phyloP scores from a whole-genome alignment of 257 asterid species.

The Ilex asprella region DNA sequence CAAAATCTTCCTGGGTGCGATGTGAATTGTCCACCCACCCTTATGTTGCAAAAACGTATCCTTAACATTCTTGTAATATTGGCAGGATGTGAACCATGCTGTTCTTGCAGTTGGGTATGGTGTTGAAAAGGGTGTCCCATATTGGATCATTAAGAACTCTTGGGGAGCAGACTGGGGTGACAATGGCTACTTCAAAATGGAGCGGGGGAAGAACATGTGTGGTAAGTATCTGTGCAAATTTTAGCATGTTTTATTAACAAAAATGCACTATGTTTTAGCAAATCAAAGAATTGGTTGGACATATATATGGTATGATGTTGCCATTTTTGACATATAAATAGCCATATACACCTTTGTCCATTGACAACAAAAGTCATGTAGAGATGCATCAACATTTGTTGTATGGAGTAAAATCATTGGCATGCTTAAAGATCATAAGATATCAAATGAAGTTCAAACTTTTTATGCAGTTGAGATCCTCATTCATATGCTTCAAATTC shows the following conservation, averaged over 20 bases:
- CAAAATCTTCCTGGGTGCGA: not conserved
- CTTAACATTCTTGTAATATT: not conserved
- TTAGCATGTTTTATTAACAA: not conserved
- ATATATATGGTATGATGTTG: not conserved
- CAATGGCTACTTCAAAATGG: conserved; percentile 90
- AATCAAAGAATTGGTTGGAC: not conserved
- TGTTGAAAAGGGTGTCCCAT: conserved; percentile 67
- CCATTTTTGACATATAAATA: not conserved
- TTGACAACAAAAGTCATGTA: too few relatives aligned
- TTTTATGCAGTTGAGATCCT: not conserved
- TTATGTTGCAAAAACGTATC: too few relatives aligned
- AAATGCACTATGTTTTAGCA: too few relatives aligned
- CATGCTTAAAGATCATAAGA: not conserved
- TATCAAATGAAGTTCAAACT: not conserved
- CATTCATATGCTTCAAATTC: conserved; percentile 2
- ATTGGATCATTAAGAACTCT: conserved; percentile 92
- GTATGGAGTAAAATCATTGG: not conserved
- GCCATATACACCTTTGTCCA: too few relatives aligned
- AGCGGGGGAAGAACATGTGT: conserved; percentile 94
- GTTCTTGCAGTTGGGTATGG: conserved; percentile 96
- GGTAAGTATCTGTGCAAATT: conserved; percentile 38
- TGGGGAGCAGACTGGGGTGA: conserved; percentile 98
- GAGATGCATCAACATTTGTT: not conserved
- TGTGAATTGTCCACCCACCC: too few relatives aligned
- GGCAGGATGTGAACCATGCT: conserved; percentile 94